Base-by-base conservation (phyloP, 306 rosid species). In the Lupinus albus region DNA sequence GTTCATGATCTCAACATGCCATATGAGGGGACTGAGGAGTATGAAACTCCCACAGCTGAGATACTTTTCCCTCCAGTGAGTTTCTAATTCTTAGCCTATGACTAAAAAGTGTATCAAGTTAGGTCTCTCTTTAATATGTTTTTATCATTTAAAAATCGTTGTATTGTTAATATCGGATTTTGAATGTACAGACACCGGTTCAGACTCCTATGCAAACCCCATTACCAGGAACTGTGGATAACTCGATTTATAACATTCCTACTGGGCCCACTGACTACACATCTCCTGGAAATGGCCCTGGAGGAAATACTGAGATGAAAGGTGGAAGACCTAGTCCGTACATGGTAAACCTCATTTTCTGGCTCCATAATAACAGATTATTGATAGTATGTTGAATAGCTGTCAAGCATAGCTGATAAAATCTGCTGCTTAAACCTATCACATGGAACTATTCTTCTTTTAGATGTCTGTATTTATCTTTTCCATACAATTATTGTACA, bases 1-100 rank as follows among this genome's bases (percentile, higher is more conserved):
- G 96, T 91, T 75, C 97, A 88, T 25, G 96, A 91, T 86, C 97
- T 91, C 9, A 91, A 91, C 17, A 83, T 91, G 7, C 96, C 97
- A 0, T 91, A 88, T 60, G 97, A 88, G 74, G 97, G 97, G 71
- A 74, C 86, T 2, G 97, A 91, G 67, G 97, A 91, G 74, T 91
- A 85, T 48, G 97, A 88, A 79, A 91, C 97, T 68, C 97, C 97
- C 14, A 91, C 97, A 1, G 94, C 94, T 11, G 97, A 91, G 39
- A 82, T 91, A 44, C 89, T 91, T 64, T 91, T 91, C 17, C 97
- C 97, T 12, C 94, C 97, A 13, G 97, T 88, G 82, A 85, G 94
- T 83, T 61, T 67, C 47, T 42, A 42, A 5, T n/a, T 20, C 10
- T 3, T n/a, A 47, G 13, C 11, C 14, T 18, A 0, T 66, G 10